phyloP scores from a whole-genome alignment of 495 filamentous ascomycete genomes.

The Entonaema liquescens region DNA sequence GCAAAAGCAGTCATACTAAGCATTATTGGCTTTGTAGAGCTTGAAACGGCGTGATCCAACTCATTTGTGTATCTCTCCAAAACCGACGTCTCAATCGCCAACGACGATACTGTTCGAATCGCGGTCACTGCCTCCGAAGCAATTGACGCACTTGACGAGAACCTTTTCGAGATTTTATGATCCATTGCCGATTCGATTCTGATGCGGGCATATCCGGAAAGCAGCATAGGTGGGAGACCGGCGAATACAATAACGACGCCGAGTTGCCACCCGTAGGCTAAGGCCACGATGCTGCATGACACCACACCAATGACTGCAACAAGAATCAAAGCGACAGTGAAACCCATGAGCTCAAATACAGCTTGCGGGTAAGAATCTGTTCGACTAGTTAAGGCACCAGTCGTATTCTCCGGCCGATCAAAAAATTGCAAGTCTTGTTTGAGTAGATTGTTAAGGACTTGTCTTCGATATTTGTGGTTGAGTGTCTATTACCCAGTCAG shows the following conservation, averaged over 20 bases:
- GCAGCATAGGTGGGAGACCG: conserved; percentile 42
- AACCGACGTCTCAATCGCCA: conserved; percentile 49
- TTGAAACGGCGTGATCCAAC: not conserved
- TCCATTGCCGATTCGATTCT: conserved; percentile 48
- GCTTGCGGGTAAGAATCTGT: not conserved
- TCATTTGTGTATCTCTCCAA: not conserved
- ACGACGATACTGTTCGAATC: conserved; percentile 63
- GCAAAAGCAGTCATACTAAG: not conserved
- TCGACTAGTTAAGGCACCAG: not conserved
- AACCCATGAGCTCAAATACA: not conserved
- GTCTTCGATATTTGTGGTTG: not conserved
- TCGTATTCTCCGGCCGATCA: not conserved
- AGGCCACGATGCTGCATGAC: conserved; percentile 38
- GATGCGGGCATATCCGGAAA: conserved; percentile 48
- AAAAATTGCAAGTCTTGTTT: conserved; percentile 1
- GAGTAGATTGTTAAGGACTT: not conserved
- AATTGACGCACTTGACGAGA: conserved; percentile 40
- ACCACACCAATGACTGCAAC: conserved; percentile 38
- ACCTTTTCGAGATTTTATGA: conserved; percentile 32
- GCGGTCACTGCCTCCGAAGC: conserved; percentile 63
- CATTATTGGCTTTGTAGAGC: not conserved
- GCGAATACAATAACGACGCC: conserved; percentile 48
- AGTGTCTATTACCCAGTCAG: not conserved
- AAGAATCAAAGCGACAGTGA: not conserved
- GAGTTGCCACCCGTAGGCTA: conserved; percentile 55